phyloP scores from a whole-genome alignment of 495 filamentous ascomycete genomes.

The Elasticomyces elasticus region DNA sequence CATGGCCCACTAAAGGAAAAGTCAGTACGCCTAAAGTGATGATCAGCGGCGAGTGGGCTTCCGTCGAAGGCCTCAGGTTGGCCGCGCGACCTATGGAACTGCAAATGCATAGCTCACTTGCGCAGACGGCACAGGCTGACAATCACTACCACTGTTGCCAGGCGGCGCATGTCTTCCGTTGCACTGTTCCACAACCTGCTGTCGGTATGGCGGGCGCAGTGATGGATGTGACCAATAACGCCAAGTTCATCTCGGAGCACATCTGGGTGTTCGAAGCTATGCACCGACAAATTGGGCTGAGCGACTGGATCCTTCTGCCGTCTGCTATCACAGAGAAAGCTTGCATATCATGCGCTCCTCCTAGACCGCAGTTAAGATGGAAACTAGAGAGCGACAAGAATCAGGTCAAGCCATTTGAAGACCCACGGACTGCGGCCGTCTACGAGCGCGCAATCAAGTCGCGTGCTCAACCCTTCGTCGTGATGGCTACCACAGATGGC shows the following conservation, averaged over 20 bases:
- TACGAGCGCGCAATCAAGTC: slow-evolving; percentile 42
- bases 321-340: too few relatives aligned
- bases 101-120: background rate
- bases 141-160: background rate
- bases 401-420: slow-evolving; percentile 34
- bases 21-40: background rate
- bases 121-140: background rate
- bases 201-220: background rate
- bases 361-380: slow-evolving; percentile 37
- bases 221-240: background rate
- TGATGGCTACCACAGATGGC: slow-evolving; percentile 26
- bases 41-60: background rate
- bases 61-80: background rate
- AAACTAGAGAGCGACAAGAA: slow-evolving; percentile 8
- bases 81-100: background rate
- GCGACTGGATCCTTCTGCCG: slow-evolving; percentile 1
- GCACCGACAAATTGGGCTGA: background rate
- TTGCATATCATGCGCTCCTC: slow-evolving; percentile 34
- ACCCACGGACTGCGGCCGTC: slow-evolving; percentile 35
- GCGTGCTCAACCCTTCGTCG: slow-evolving; percentile 40
- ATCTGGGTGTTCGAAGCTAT: slow-evolving; percentile 14
- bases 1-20: slow-evolving; percentile 9
- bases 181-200: background rate
- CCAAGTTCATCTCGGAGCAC: background rate
- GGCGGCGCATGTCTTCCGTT: background rate